Evolutionary conservation across 2,329 filamentous ascomycete genomes (phyloP).

Genomic region (Alternaria consortialis): DNA sequence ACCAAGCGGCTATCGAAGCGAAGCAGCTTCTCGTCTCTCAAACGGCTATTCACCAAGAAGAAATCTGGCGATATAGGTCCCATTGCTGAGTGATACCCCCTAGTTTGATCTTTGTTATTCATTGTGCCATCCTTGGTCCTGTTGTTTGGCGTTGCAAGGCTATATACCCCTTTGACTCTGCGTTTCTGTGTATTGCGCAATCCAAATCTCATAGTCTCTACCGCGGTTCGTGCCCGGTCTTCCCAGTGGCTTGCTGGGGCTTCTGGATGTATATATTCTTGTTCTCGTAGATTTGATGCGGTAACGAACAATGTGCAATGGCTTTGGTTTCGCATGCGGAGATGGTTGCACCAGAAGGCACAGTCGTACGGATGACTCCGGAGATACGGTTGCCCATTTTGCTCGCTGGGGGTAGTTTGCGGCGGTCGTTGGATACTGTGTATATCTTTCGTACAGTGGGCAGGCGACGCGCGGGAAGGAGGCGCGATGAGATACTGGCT

Average conservation of each 20-base stretch:
- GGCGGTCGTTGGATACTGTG: background rate
- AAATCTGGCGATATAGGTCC: constrained; percentile 43
- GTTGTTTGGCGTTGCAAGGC: constrained; percentile 37
- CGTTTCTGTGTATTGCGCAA: constrained; percentile 20
- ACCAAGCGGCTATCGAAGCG: constrained; percentile 42
- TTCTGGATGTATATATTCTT: constrained; percentile 26
- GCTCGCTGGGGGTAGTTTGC: constrained; percentile 1
- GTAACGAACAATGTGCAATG: constrained; percentile 30
- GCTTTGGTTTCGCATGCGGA: constrained; percentile 7
- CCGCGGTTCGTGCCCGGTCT: background rate
- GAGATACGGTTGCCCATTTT: background rate
- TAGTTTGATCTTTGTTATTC: constrained; percentile 13
- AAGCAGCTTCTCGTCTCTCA: constrained; percentile 47
- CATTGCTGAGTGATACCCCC: constrained; percentile 42
- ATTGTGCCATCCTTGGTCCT: constrained; percentile 29
- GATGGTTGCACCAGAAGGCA: background rate
- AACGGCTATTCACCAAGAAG: constrained; percentile 49
- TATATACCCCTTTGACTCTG: constrained; percentile 44
- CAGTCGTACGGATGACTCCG: background rate
- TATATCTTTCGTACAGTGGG: background rate
- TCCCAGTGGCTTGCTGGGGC: constrained; percentile 9
- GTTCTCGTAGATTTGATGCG: constrained; percentile 27
- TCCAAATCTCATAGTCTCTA: constrained; percentile 6
- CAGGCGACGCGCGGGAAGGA: background rate
- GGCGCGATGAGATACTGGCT: background rate